Evolutionary conservation across 1,139 yeast genomes (phyloP).

Genomic region (Pichia terricola): DNA sequence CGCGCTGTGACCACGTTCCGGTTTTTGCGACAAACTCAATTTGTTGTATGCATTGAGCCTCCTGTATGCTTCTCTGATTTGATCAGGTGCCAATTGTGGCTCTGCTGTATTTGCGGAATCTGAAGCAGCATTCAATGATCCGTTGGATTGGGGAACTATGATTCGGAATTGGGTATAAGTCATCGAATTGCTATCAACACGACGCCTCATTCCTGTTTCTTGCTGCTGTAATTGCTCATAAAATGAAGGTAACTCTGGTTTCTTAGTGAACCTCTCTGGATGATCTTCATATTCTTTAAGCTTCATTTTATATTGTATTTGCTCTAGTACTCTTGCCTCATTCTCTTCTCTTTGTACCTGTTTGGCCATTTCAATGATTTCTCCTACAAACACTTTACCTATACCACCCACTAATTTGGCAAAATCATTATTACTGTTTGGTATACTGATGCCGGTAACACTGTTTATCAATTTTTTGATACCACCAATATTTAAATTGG

Average conservation of each 20-base stretch:
- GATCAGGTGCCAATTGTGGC: too few relatives aligned
- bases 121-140: too few relatives aligned
- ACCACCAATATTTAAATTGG: constrained; percentile 69
- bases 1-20: neutral
- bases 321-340: constrained; percentile 29
- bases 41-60: too few relatives aligned
- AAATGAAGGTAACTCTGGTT: constrained; percentile 12
- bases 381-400: constrained; percentile 82
- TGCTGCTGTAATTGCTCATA: constrained; percentile 7
- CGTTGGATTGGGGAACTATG: neutral
- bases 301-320: constrained; percentile 15
- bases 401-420: constrained; percentile 81
- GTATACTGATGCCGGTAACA: constrained; percentile 73
- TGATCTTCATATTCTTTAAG: constrained; percentile 8
- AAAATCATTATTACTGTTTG: constrained; percentile 45
- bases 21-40: neutral
- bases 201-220: constrained; percentile 3
- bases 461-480: constrained; percentile 76
- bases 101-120: too few relatives aligned
- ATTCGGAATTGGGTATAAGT: neutral
- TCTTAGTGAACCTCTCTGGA: constrained; percentile 5
- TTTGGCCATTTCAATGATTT: constrained; percentile 72
- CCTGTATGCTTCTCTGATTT: too few relatives aligned
- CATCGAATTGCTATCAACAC: neutral
- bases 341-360: constrained; percentile 52